phyloP scores from a whole-genome alignment of 2,329 filamentous ascomycete species.

The Colletotrichum sp. region DNA sequence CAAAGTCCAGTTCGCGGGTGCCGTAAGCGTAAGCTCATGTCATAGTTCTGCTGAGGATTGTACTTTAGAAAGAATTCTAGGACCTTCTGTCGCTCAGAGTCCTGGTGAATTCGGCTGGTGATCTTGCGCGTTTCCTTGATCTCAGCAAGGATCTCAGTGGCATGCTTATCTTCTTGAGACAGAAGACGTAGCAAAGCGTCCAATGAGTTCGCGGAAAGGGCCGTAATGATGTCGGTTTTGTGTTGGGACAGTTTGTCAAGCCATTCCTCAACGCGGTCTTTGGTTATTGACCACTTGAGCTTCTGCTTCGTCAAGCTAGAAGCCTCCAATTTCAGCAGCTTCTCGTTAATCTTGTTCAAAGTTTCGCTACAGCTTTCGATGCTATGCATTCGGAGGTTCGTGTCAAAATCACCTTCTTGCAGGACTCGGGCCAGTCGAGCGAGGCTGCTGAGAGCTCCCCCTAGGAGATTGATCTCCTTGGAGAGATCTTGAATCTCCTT shows the following conservation, averaged over 20 bases:
- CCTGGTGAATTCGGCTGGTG: not conserved
- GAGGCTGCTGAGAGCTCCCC: not conserved
- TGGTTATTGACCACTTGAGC: not conserved
- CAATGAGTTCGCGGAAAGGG: not conserved
- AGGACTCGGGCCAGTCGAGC: not conserved
- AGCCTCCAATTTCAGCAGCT: not conserved
- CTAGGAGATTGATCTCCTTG: not conserved
- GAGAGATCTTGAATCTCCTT: not conserved
- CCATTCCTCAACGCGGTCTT: not conserved
- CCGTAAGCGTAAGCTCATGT: not conserved
- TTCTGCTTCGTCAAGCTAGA: not conserved
- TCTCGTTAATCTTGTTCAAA: not conserved
- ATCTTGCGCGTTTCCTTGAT: not conserved
- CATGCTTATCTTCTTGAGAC: not conserved
- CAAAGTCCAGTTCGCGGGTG: not conserved
- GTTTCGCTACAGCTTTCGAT: not conserved
- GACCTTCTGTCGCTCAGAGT: fast-evolving
- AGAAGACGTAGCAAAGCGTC: not conserved
- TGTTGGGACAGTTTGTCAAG: not conserved
- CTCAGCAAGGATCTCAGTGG: fast-evolving
- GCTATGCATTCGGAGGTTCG: not conserved
- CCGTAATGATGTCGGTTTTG: not conserved
- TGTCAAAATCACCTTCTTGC: not conserved
- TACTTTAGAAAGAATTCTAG: not conserved
- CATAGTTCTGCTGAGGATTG: not conserved